These are phyloP conservation scores for Kalmusia sp. DNA, from an alignment of 2,329 filamentous ascomycete species.

Conservation along the genomic window DNA sequence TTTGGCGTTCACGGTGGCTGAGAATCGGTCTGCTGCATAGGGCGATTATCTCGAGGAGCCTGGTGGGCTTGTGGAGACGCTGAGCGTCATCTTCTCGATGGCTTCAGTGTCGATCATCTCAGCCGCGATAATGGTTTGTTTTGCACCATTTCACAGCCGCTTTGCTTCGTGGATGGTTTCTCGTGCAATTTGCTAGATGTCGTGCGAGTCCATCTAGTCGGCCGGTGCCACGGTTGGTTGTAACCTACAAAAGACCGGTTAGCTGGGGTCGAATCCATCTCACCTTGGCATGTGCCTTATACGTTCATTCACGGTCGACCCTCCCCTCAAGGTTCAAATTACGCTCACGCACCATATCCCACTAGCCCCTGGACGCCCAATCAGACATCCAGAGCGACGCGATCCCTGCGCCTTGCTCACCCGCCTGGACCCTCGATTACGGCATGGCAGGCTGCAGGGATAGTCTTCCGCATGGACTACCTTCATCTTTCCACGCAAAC, in stretches of 20 bases:
- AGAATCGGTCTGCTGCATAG: not conserved
- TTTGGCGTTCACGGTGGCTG: constrained; percentile 8
- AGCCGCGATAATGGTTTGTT: no score
- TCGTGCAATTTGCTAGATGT: not conserved
- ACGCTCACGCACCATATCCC: not conserved
- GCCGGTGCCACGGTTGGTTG: not conserved
- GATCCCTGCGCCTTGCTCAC: not conserved
- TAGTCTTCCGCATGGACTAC: not conserved
- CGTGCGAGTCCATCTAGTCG: not conserved
- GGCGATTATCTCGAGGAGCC: constrained; percentile 2
- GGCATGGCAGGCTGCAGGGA: not conserved
- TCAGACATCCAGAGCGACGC: not conserved
- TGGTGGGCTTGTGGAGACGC: not conserved
- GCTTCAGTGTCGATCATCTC: no score
- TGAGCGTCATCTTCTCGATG: no score
- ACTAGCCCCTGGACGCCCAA: not conserved
- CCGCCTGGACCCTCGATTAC: not conserved
- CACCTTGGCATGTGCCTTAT: not conserved
- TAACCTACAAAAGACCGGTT: not conserved
- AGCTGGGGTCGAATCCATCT: constrained; percentile 1
- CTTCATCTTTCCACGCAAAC: not conserved
- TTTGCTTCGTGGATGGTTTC: no score
- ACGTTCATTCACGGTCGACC: not conserved
- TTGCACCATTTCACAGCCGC: no score
- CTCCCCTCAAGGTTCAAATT: constrained; percentile 1